These are phyloP conservation scores for Phytopythium aichiense DNA, from an alignment of 352 stramenopile genomes.

Conservation along the genomic window DNA sequence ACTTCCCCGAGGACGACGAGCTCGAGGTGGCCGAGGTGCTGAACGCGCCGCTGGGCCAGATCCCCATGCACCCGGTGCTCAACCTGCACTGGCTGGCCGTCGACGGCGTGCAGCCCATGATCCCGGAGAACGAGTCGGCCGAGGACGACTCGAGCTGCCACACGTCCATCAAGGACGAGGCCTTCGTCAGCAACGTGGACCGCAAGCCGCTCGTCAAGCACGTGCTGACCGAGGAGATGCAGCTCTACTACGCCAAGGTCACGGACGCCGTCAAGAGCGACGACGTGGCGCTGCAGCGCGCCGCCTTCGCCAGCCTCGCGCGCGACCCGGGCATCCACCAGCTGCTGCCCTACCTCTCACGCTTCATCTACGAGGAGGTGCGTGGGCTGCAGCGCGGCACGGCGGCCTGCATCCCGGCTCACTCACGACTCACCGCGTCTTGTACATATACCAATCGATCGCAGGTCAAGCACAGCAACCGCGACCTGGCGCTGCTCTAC, in stretches of 20 bases:
- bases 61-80: slow-evolving; percentile 64
- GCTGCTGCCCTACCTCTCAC: slow-evolving; percentile 86
- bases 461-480: slow-evolving; percentile 78
- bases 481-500: slow-evolving; percentile 69
- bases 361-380: slow-evolving; percentile 86
- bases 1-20: slow-evolving; percentile 73
- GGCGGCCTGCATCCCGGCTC: too few species aligned
- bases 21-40: slow-evolving; percentile 64
- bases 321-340: slow-evolving; percentile 88
- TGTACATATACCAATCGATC: too few species aligned
- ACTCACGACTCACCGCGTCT: too few species aligned
- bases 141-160: slow-evolving; percentile 63
- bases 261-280: slow-evolving; percentile 77
- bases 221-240: slow-evolving; percentile 87
- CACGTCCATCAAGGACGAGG: slow-evolving; percentile 77
- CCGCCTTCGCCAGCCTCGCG: slow-evolving; percentile 72
- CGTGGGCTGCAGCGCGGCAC: too few species aligned
- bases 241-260: slow-evolving; percentile 88
- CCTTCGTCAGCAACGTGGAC: slow-evolving; percentile 61
- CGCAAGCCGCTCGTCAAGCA: slow-evolving; percentile 82
- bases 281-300: slow-evolving; percentile 67
- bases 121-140: slow-evolving; percentile 80
- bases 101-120: slow-evolving; percentile 76
- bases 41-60: slow-evolving; percentile 67
- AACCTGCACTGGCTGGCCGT: slow-evolving; percentile 84